A percentile compares a stretch with the other conserved stretches of the same genome.
These are phyloP conservation scores for Omphalea diandra DNA, from an alignment of 441 rosid species.

Conservation along the genomic window DNA sequence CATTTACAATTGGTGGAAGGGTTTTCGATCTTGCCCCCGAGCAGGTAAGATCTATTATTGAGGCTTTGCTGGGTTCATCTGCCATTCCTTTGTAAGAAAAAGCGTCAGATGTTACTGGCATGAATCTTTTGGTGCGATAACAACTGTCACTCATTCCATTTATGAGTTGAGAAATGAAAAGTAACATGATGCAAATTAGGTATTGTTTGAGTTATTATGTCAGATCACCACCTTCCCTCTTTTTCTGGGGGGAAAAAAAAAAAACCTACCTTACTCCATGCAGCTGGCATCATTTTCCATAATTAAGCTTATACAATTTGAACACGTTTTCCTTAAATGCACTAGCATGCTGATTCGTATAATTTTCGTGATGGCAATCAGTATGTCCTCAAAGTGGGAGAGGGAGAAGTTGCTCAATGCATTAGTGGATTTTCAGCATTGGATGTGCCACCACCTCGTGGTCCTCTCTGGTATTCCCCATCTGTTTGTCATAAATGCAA, in stretches of 20 bases:
- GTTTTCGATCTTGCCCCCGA: slow-evolving; percentile 60
- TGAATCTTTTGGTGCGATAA: neutral
- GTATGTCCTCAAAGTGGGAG: slow-evolving; percentile 75
- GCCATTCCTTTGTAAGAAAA: too few species aligned
- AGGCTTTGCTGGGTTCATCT: neutral
- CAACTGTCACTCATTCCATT: neutral
- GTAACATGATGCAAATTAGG: too few species aligned
- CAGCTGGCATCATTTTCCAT: too few species aligned
- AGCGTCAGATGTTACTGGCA: neutral
- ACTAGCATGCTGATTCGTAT: too few species aligned
- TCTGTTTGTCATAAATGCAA: neutral
- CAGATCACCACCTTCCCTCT: too few species aligned
- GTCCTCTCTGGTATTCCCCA: slow-evolving; percentile 76
- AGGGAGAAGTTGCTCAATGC: slow-evolving; percentile 73
- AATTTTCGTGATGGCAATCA: slow-evolving; percentile 30
- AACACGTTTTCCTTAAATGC: too few species aligned
- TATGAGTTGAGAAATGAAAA: neutral
- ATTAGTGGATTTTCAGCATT: slow-evolving; percentile 77
- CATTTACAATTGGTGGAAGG: slow-evolving; percentile 72
- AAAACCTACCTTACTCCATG: too few species aligned
- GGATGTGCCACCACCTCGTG: slow-evolving; percentile 80
- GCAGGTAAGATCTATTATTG: slow-evolving; percentile 45
- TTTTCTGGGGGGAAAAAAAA: too few species aligned
- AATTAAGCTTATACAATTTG: too few species aligned
- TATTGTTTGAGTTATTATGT: too few species aligned